Evolutionary conservation across 257 asterid species (phyloP).

Genomic region (Fraxinus americana): DNA sequence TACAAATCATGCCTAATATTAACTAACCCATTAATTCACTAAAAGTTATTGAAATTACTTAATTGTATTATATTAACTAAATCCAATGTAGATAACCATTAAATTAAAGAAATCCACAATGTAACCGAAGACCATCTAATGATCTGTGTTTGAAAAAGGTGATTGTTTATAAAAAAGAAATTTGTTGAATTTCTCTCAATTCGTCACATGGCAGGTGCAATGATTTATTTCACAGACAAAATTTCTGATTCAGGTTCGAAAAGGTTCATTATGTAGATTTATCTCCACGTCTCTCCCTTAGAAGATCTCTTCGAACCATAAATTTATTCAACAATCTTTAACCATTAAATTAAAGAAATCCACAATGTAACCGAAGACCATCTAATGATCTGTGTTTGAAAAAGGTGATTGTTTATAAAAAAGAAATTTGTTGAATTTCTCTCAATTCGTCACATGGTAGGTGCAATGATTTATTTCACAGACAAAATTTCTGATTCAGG

Average conservation of each 20-base stretch:
- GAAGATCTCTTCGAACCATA: no score
- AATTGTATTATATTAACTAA: background rate
- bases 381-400: no score
- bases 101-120: background rate
- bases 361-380: background rate
- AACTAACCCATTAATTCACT: slow-evolving; percentile 31
- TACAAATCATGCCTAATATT: slow-evolving; percentile 29
- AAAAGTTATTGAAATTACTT: background rate
- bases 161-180: background rate
- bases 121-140: background rate
- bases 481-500: no score
- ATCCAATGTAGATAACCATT: background rate
- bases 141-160: no score
- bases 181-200: background rate
- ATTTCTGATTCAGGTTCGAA: no score
- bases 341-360: background rate
- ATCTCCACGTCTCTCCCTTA: no score
- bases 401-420: background rate
- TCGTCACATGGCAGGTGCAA: background rate
- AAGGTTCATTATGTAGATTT: no score
- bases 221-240: background rate
- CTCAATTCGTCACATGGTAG: background rate
- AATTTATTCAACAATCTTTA: no score
- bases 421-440: background rate
- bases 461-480: background rate